Evolutionary conservation across 2,329 filamentous ascomycete genomes (phyloP), one percentile per base, ranked within the genome.

Genomic region (Colletotrichum gigasporum): DNA sequence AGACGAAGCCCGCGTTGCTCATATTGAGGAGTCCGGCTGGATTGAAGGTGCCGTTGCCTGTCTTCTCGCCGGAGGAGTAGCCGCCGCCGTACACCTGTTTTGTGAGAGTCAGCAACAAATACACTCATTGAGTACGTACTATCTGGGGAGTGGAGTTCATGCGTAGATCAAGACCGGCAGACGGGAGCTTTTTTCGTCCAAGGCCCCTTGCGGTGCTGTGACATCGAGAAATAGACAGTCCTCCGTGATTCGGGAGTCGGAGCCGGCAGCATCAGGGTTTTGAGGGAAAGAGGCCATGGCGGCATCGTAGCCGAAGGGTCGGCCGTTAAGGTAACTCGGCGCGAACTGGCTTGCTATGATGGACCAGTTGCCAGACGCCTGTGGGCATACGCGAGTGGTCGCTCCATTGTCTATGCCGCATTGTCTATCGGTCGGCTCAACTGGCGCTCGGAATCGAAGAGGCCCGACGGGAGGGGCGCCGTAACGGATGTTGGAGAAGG

Each of bases 401-500:
- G n/a, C n/a, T 24, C 73, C 74, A 44, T 72, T 55, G 24, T 76
- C 71, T 34, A 78, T 60, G 5, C 72, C 74, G 14, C 69, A 70
- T 35, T 75, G 73, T 10, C 68, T 64, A 6, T 62, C 69, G 3
- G 55, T 68, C 5, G 72, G 71, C 2, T 68, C 45, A 5, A 72
- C 48, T 7, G 79, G 78, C 16, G 74, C 69, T 2, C 70, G 68
- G 44, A 81, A 82, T 2, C 79, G 75, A 56, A 79, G 67, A 12
- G 74, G 58, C 4, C 75, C 76, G 2, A 75, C 66, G 0, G 79
- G 79, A 2, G 78, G 74, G 18, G 74, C 74, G 7, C 75, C 79
- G 52, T 78, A 81, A 3, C 76, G 75, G 14, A 82, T 79, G 37
- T 78, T 78, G 14, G 67, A 73, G 66, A 78, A 79, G 35, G 70